Evolutionary conservation across 352 stramenopile species (phyloP).

Genomic region (Chrysophaeum taylorii): DNA sequence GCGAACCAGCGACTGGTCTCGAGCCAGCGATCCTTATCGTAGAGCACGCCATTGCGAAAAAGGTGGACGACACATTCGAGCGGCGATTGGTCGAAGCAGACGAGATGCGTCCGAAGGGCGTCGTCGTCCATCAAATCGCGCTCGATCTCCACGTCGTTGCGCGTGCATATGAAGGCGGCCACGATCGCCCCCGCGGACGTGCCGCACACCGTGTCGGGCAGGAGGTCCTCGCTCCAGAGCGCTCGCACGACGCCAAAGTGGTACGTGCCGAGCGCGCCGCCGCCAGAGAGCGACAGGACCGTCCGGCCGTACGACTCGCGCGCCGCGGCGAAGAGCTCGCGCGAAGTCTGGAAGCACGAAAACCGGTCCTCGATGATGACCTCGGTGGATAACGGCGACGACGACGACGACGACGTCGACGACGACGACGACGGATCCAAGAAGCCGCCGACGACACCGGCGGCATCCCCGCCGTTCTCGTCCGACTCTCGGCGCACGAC

Average conservation of each 20-base stretch:
- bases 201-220: conserved; percentile 52
- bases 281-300: conserved; percentile 83
- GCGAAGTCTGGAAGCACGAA: conserved; percentile 27
- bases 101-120: conserved; percentile 23
- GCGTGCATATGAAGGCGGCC: conserved; percentile 50
- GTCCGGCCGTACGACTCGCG: conserved; percentile 80
- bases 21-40: conserved; percentile 46
- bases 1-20: conserved; percentile 36
- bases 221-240: conserved; percentile 39
- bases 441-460: conserved; percentile 8
- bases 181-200: conserved; percentile 53
- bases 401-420: conserved; percentile 42
- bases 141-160: conserved; percentile 46
- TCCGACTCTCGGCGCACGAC: not conserved
- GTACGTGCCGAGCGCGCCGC: conserved; percentile 85
- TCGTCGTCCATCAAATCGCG: conserved; percentile 40
- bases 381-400: conserved; percentile 10
- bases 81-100: conserved; percentile 46
- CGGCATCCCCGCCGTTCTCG: not conserved
- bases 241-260: conserved; percentile 84
- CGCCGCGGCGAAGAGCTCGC: conserved; percentile 47
- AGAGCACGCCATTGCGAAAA: conserved; percentile 40
- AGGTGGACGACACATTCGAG: conserved; percentile 36
- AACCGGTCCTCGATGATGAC: conserved; percentile 17
- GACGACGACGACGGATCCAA: not conserved